A percentile compares a stretch with the other conserved stretches of the same genome.
phyloP scores from a whole-genome alignment of 495 filamentous ascomycete genomes.

The Cenococcum geophilum region DNA sequence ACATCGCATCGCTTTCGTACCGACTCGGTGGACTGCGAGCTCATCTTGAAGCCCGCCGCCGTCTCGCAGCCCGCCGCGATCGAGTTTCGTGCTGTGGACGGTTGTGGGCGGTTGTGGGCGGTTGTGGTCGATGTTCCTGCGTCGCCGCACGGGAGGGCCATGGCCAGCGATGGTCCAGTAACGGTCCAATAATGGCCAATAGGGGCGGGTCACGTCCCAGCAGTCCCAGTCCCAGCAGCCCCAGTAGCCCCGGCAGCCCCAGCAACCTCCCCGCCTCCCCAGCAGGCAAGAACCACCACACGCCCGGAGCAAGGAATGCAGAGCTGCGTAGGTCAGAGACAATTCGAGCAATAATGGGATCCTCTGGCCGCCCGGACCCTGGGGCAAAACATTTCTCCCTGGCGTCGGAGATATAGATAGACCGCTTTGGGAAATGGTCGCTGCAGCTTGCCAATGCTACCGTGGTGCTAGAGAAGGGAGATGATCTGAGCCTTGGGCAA shows the following conservation, averaged over 20 bases:
- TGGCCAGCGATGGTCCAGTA: slow-evolving; percentile 12
- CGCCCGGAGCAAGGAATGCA: slow-evolving; percentile 31
- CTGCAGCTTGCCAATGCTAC: slow-evolving; percentile 35
- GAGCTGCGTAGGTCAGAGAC: slow-evolving; percentile 30
- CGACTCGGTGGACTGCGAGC: slow-evolving; percentile 19
- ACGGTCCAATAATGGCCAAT: background rate
- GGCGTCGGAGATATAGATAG: slow-evolving; percentile 32
- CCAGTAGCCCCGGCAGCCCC: background rate
- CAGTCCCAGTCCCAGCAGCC: slow-evolving; percentile 6
- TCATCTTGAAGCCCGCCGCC: slow-evolving; percentile 26
- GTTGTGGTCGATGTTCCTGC: slow-evolving; percentile 34
- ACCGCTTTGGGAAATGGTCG: slow-evolving; percentile 32
- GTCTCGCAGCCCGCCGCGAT: slow-evolving; percentile 23
- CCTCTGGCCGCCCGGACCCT: slow-evolving; percentile 21
- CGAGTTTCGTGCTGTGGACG: background rate
- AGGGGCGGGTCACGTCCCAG: slow-evolving; percentile 5
- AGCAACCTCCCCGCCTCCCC: background rate
- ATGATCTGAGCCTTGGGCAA: slow-evolving; percentile 29
- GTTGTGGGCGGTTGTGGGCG: too few species aligned
- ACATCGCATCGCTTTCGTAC: slow-evolving; percentile 23
- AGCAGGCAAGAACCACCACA: slow-evolving; percentile 10
- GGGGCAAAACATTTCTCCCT: slow-evolving; percentile 31
- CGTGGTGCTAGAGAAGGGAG: slow-evolving; percentile 29
- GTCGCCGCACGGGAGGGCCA: slow-evolving; percentile 7
- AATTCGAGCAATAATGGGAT: slow-evolving; percentile 22